Conservation (phyloP, 306 rosid genomes). For the Citrullus amarus region DNA sequence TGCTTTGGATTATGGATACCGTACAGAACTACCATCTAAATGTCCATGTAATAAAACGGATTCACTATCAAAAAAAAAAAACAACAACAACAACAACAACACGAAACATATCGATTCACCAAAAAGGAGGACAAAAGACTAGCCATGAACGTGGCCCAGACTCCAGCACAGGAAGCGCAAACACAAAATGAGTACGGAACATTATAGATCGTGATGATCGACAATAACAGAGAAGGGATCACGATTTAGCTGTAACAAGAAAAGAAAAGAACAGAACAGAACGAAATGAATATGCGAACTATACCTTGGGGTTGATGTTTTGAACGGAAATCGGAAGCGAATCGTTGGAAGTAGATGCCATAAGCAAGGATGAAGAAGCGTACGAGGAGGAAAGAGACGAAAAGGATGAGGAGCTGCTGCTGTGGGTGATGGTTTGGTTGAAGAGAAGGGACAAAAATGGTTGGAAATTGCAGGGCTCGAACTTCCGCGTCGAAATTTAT, state of each 20-base stretch:
- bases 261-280: not conserved
- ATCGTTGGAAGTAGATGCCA: constrained; percentile 2
- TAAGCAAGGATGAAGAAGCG: constrained; percentile 8
- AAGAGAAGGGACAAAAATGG: not conserved
- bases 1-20: too few species aligned
- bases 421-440: not conserved
- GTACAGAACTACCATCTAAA: not conserved
- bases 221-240: not conserved
- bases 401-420: not conserved
- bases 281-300: not conserved
- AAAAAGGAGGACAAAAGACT: not conserved
- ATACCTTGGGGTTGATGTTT: constrained; percentile 73
- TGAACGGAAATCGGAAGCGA: constrained; percentile 31
- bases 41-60: not conserved
- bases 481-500: constrained; percentile 1
- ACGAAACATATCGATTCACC: not conserved
- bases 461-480: not conserved
- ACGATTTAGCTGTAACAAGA: not conserved
- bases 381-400: not conserved
- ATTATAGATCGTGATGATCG: not conserved
- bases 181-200: not conserved
- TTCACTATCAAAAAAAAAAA: not conserved
- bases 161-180: not conserved
- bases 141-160: not conserved
- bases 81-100: not conserved